Evolutionary conservation across 2,329 filamentous ascomycete species (phyloP).

Genomic region (Bipolaris sorokiniana): DNA sequence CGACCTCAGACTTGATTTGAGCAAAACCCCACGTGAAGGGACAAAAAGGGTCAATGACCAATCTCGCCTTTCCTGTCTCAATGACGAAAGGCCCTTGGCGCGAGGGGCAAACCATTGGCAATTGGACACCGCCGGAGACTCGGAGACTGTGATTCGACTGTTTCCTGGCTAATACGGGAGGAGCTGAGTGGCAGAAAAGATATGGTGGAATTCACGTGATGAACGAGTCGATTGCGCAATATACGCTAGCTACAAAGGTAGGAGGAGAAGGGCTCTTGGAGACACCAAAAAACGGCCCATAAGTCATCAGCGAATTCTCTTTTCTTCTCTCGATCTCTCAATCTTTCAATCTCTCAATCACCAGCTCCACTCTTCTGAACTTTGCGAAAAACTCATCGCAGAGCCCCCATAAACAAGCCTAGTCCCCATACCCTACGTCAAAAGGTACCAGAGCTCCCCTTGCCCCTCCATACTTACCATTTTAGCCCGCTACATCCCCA

Average conservation of each 20-base stretch:
- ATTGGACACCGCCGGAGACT: constrained; percentile 27
- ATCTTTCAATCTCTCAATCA: not conserved
- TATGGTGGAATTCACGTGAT: constrained; percentile 22
- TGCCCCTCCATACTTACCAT: constrained; percentile 14
- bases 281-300: constrained; percentile 28
- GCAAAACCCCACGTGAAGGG: not conserved
- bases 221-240: constrained; percentile 45
- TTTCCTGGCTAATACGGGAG: constrained; percentile 16
- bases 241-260: constrained; percentile 32
- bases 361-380: not conserved
- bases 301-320: constrained; percentile 14
- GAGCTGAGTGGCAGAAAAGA: constrained; percentile 34
- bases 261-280: constrained; percentile 21
- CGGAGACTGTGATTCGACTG: constrained; percentile 30
- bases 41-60: not conserved
- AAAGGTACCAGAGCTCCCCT: constrained; percentile 16
- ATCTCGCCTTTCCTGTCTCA: not conserved
- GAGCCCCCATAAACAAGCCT: not conserved
- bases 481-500: constrained; percentile 31
- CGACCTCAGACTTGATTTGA: no score
- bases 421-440: constrained; percentile 1
- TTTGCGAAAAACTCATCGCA: not conserved
- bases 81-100: constrained; percentile 21
- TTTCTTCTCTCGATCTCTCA: not conserved
- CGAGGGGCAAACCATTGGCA: constrained; percentile 23